Conservation (phyloP, 2,329 filamentous ascomycete genomes). For the Xylariaceae sp. region DNA sequence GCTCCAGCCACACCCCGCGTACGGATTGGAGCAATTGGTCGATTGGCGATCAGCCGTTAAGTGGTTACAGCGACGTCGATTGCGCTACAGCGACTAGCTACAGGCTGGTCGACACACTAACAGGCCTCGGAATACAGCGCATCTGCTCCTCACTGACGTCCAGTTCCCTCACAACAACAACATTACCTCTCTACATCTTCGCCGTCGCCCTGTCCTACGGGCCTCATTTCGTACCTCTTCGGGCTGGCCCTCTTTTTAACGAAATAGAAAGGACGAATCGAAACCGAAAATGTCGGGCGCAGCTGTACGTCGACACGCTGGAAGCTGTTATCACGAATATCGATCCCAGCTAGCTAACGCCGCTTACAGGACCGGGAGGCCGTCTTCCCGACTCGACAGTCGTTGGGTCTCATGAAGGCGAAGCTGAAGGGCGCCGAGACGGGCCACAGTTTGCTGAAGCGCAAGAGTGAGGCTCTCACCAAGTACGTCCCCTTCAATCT, state of each 20-base stretch:
- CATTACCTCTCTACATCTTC: background rate
- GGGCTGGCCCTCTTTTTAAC: background rate
- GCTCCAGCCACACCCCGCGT: background rate
- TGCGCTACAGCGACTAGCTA: background rate
- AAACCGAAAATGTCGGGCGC: slow-evolving; percentile 47
- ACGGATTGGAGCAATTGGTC: background rate
- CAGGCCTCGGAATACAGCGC: background rate
- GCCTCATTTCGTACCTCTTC: background rate
- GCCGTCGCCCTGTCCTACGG: background rate
- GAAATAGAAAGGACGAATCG: slow-evolving; percentile 1
- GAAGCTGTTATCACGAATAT: background rate
- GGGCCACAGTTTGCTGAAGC: slow-evolving; percentile 90
- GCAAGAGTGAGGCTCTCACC: slow-evolving; percentile 96
- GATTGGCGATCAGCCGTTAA: background rate
- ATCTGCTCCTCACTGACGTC: background rate
- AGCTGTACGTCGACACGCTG: slow-evolving; percentile 36
- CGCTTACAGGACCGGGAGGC: slow-evolving; percentile 73
- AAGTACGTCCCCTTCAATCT: slow-evolving; percentile 56
- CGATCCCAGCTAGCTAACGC: slow-evolving; percentile 18
- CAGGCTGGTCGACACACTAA: background rate
- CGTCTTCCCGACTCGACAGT: slow-evolving; percentile 97
- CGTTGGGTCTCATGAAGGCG: slow-evolving; percentile 91
- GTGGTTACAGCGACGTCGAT: background rate
- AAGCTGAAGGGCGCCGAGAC: slow-evolving; percentile 93
- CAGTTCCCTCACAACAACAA: background rate